Evolutionary conservation across 495 filamentous ascomycete genomes (phyloP).

Genomic region (Aspergillus olivimuriae): DNA sequence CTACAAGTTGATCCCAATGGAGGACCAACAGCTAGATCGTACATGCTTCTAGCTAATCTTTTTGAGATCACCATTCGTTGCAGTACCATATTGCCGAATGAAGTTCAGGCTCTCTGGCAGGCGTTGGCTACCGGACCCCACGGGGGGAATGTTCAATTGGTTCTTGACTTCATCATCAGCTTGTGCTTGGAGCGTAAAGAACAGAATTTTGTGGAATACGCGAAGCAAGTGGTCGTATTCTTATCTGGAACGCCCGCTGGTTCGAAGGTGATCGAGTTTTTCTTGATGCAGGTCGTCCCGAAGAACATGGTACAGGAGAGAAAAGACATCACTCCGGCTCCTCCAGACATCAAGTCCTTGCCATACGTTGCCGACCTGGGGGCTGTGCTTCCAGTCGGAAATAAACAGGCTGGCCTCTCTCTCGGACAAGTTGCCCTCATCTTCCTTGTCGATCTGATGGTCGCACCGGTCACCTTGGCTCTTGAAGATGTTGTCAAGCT

Average conservation of each 20-base stretch:
- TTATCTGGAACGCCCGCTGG: slow-evolving; percentile 86
- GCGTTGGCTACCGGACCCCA: slow-evolving; percentile 90
- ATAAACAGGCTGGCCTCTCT: slow-evolving; percentile 85
- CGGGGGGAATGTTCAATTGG: slow-evolving; percentile 89
- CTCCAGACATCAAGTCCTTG: slow-evolving; percentile 64
- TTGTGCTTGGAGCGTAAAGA: slow-evolving; percentile 89
- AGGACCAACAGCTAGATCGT: slow-evolving; percentile 80
- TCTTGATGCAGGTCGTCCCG: slow-evolving; percentile 80
- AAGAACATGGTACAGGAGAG: slow-evolving; percentile 89
- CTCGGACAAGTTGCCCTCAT: slow-evolving; percentile 90
- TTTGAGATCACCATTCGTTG: slow-evolving; percentile 95
- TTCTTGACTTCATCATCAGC: slow-evolving; percentile 91
- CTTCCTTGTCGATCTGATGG: slow-evolving; percentile 91
- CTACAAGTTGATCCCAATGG: slow-evolving; percentile 92
- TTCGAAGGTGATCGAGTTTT: slow-evolving; percentile 87
- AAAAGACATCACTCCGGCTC: slow-evolving; percentile 61
- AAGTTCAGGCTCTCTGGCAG: slow-evolving; percentile 97
- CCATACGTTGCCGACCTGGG: slow-evolving; percentile 87
- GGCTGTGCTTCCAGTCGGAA: slow-evolving; percentile 73
- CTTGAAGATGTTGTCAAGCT: slow-evolving; percentile 74
- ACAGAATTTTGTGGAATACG: slow-evolving; percentile 95
- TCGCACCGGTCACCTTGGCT: slow-evolving; percentile 75
- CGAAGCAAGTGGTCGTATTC: slow-evolving; percentile 96
- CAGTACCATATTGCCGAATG: slow-evolving; percentile 81
- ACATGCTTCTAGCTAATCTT: slow-evolving; percentile 92